phyloP scores from a whole-genome alignment of 1,139 yeast genomes.

The Meyerozyma athensensis region DNA sequence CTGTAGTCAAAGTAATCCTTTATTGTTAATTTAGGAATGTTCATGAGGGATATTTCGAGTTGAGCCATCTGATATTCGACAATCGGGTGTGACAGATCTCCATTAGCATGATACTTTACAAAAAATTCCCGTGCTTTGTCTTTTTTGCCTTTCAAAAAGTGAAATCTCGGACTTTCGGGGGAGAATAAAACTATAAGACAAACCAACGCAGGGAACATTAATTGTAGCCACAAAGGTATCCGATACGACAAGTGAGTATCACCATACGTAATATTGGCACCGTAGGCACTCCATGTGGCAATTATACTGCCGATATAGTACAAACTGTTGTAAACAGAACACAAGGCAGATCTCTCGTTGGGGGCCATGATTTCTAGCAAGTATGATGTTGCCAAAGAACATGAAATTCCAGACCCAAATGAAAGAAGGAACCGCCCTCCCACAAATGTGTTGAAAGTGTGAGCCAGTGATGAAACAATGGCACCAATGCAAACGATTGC shows the following conservation, averaged over 20 bases:
- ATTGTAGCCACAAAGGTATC: too few species aligned
- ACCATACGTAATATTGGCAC: conserved; percentile 16
- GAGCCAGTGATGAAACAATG: conserved; percentile 20
- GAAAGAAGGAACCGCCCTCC: conserved; percentile 21
- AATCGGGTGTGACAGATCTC: conserved; percentile 15
- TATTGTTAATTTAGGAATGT: conserved; percentile 7
- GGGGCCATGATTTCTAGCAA: neutral
- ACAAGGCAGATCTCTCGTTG: conserved; percentile 1
- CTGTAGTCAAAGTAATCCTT: conserved; percentile 9
- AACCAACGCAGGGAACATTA: conserved; percentile 17
- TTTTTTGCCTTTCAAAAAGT: conserved; percentile 33
- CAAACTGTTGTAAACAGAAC: conserved; percentile 15
- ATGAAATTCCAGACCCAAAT: conserved; percentile 6
- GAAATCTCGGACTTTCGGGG: conserved; percentile 63
- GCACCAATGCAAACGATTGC: conserved; percentile 19
- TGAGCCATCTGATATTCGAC: conserved; percentile 18
- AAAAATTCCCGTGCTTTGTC: conserved; percentile 31
- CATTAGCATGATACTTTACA: conserved; percentile 19
- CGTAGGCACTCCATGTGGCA: conserved; percentile 24
- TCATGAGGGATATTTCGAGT: conserved; percentile 11
- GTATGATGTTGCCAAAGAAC: neutral
- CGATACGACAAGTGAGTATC: conserved; percentile 16
- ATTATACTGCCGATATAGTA: conserved; percentile 23
- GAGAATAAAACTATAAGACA: conserved; percentile 29
- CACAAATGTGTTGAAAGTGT: conserved; percentile 15